A percentile compares a stretch with the other conserved stretches of the same genome.
These are phyloP conservation scores for Lachancea waltii DNA, from an alignment of 805 yeast genomes.

Conservation along the genomic window DNA sequence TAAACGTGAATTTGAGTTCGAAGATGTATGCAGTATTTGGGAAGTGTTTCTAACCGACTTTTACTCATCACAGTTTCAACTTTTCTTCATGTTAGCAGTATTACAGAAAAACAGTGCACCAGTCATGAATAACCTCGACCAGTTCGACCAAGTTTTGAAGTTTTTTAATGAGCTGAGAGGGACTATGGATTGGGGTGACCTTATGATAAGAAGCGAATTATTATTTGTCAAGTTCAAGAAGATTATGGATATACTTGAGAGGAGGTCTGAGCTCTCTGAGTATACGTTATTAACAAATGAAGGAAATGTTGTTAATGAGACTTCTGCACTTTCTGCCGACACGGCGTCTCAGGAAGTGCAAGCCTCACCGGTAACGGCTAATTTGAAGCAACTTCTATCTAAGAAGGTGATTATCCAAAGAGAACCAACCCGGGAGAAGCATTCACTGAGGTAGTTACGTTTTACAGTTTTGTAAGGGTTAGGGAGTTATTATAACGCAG, in stretches of 20 bases:
- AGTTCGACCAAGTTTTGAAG: conserved; percentile 87
- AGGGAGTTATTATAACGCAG: no score
- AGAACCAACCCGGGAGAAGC: conserved; percentile 36
- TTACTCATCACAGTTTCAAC: conserved; percentile 78
- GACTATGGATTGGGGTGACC: conserved; percentile 65
- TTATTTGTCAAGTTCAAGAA: conserved; percentile 74
- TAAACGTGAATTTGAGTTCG: conserved; percentile 82
- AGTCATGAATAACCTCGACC: conserved; percentile 62
- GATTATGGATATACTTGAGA: conserved; percentile 72
- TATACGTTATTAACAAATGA: conserved; percentile 3
- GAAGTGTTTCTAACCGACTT: conserved; percentile 87
- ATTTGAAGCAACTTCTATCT: conserved; percentile 54
- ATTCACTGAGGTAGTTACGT: conserved; percentile 21
- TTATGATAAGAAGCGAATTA: conserved; percentile 78
- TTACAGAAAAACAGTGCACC: conserved; percentile 78
- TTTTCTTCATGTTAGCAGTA: conserved; percentile 84
- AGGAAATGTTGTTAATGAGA: conserved; percentile 6
- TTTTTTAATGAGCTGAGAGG: conserved; percentile 87
- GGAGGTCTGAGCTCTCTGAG: conserved; percentile 33
- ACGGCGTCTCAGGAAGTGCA: conserved; percentile 4
- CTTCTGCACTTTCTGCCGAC: conserved; percentile 4
- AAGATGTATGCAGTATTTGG: conserved; percentile 77
- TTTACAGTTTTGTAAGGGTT: no score
- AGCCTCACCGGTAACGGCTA: conserved; percentile 7
- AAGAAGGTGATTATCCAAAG: conserved; percentile 57